phyloP scores from a whole-genome alignment of 345 rosid genomes.

The Gossypium mustelinum region DNA sequence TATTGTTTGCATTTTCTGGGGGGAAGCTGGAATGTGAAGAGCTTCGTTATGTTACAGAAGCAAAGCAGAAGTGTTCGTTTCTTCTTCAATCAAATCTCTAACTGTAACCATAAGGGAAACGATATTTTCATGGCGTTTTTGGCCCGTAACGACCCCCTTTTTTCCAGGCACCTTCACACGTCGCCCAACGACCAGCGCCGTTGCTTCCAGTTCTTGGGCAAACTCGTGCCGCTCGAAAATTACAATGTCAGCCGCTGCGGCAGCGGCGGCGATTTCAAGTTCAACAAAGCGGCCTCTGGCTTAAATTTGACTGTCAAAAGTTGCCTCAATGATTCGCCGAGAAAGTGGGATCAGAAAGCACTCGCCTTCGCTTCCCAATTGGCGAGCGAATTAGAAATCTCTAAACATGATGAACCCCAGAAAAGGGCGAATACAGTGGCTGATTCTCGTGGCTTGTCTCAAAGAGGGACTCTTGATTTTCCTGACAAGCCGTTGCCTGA shows the following conservation, averaged over 20 bases:
- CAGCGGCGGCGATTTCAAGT: slow-evolving; percentile 23
- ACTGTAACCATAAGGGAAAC: slow-evolving; percentile 6
- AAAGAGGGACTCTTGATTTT: slow-evolving; percentile 43
- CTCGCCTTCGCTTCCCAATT: slow-evolving; percentile 43
- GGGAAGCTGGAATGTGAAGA: slow-evolving; percentile 33
- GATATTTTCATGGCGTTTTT: slow-evolving; percentile 30
- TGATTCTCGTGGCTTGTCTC: slow-evolving; percentile 35
- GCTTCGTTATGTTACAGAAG: slow-evolving; percentile 48
- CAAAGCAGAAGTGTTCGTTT: slow-evolving; percentile 21
- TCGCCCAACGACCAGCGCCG: slow-evolving; percentile 16
- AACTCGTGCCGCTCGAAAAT: slow-evolving; percentile 15
- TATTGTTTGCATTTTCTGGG: neutral
- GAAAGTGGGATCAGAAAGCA: slow-evolving; percentile 33
- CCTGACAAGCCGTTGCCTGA: slow-evolving; percentile 32
- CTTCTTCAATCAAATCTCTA: slow-evolving; percentile 27
- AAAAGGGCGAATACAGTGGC: slow-evolving; percentile 32
- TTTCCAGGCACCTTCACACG: slow-evolving; percentile 26
- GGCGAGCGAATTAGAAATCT: slow-evolving; percentile 38
- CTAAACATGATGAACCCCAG: slow-evolving; percentile 23
- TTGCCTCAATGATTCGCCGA: slow-evolving; percentile 42
- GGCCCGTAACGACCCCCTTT: slow-evolving; percentile 18
- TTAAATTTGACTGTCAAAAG: slow-evolving; percentile 37
- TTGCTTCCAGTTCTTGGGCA: slow-evolving; percentile 8
- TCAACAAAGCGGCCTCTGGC: neutral
- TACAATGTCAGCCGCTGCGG: slow-evolving; percentile 18